Conservation (phyloP, 306 rosid species). For the Lathyrus oleraceus region DNA sequence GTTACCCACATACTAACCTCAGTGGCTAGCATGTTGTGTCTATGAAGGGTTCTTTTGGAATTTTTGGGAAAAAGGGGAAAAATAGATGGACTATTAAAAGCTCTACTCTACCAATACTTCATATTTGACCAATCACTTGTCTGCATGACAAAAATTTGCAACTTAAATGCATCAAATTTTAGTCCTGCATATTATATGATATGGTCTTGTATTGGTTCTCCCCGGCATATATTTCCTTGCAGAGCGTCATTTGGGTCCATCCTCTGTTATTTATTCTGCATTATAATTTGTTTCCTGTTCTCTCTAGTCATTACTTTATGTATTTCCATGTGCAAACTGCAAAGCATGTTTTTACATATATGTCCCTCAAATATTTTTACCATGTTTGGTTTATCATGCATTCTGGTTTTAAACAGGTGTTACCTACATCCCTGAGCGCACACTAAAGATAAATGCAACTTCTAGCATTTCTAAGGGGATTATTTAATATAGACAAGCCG, state of each 20-base stretch:
- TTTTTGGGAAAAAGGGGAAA: neutral
- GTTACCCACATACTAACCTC: neutral
- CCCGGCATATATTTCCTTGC: conserved; percentile 17
- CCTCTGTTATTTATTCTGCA: neutral
- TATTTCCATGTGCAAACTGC: conserved; percentile 10
- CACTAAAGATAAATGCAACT: conserved; percentile 86
- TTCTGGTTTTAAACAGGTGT: conserved; percentile 62
- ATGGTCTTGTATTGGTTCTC: conserved; percentile 16
- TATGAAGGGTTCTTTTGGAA: neutral
- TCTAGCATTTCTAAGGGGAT: conserved; percentile 91
- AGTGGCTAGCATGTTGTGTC: neutral
- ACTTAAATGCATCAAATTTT: neutral
- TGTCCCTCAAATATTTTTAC: neutral
- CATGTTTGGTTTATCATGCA: conserved; percentile 7
- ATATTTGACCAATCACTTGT: conserved; percentile 4
- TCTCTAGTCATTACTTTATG: neutral
- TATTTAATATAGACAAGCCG: conserved; percentile 40
- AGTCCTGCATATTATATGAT: conserved; percentile 6
- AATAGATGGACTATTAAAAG: neutral
- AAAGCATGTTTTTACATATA: conserved; percentile 8
- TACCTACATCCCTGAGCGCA: conserved; percentile 80
- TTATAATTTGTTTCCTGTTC: conserved; percentile 22
- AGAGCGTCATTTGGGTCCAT: conserved; percentile 5
- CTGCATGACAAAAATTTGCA: neutral
- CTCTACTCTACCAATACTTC: conserved; percentile 2